These are phyloP conservation scores for Drosera capensis DNA, from an alignment of 148 eudicot species.

Conservation along the genomic window DNA sequence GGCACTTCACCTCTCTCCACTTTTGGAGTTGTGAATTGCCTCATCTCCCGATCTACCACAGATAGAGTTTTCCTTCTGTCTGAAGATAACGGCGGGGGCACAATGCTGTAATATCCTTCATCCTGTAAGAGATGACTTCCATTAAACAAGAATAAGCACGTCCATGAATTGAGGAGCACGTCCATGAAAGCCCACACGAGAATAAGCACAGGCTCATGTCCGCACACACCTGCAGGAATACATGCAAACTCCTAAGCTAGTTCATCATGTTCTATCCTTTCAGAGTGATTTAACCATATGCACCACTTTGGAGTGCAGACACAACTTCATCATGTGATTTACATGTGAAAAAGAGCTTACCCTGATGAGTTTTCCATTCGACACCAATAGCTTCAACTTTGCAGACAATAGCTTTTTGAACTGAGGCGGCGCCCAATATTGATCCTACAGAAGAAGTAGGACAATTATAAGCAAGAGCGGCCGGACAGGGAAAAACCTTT, in stretches of 20 bases:
- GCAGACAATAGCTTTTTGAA: conserved; percentile 71
- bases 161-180: background rate
- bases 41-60: conserved; percentile 21
- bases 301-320: no score
- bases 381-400: conserved; percentile 68
- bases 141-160: background rate
- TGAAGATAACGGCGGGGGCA: conserved; percentile 17
- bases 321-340: background rate
- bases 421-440: conserved; percentile 97
- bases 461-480: no score
- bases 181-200: background rate
- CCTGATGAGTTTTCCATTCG: conserved; percentile 73
- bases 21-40: conserved; percentile 27
- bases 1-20: conserved; percentile 27
- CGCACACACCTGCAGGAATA: no score
- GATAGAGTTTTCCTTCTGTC: conserved; percentile 35
- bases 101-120: conserved; percentile 46
- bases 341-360: conserved; percentile 15
- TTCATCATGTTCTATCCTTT: no score
- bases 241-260: no score
- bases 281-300: no score
- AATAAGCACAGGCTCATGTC: background rate
- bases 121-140: conserved; percentile 23
- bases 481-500: no score
- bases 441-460: conserved; percentile 42